Base-by-base conservation (phyloP, 2,329 filamentous ascomycete genomes). In the Chalaropsis ovoidea region DNA sequence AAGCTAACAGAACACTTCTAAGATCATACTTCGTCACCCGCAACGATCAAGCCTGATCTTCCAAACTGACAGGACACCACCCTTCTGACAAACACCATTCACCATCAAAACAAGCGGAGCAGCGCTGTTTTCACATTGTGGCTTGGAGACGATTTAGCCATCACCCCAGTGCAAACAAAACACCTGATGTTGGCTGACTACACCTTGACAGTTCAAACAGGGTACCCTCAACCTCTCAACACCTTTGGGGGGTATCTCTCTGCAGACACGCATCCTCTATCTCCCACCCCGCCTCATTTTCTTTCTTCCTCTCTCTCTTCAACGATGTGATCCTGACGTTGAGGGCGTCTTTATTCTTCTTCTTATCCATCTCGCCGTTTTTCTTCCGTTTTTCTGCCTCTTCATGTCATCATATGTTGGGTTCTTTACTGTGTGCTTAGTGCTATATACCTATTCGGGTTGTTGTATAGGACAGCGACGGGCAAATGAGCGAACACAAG, bases 11-110 rank as follows among this genome's bases (percentile, higher is more conserved):
- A 31, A 54, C 6, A 54, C 52, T 42, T 54, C 15, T 49, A 39
- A 85, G 82, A 75, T 80, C 82, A 39, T 85, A 85, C 73, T 85
- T 85, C 68, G 84, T 85, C 69, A 78, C 77, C 69, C 77, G 78
- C 68, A 84, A 83, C 68, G 76, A 80, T 66, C 68, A 71, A 35
- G 71, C 73, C 63, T 77, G 71, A 76, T 60, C 17, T 19, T 10
- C 15, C 41, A 49, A n/a, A 19, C 22, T 41, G 24, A 22, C 8
- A 22, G 1, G n/a, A 27, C 1, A 24, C 11, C 19, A 47, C 5
- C 19, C n/a, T n/a, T 41, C 60, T 27, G 2, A 27, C 42, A 62
- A 31, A 2, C 1, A 11, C 24, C 10, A 24, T 22, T 13, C 11
- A 7, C 10, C 47, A 24, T 24, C 24, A 52, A 52, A 52, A 24